Evolutionary conservation across 2,329 filamentous ascomycete species (phyloP).

Genomic region (Apiospora phragmitis): DNA sequence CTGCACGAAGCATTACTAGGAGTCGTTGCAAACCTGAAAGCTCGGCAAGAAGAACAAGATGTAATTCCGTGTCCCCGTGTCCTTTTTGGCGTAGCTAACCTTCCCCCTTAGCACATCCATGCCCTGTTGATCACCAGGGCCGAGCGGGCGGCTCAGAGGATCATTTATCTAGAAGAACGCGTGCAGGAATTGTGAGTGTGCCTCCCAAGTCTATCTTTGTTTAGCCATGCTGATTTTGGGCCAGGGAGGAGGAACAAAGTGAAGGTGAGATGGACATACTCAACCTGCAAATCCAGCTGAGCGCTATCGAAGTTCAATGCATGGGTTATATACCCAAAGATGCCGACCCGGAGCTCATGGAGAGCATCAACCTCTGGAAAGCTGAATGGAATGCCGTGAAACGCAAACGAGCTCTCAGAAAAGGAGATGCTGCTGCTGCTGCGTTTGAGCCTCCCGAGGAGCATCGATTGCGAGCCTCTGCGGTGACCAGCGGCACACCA

Average conservation of each 20-base stretch:
- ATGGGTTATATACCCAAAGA: constrained; percentile 46
- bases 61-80: constrained; percentile 36
- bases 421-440: constrained; percentile 8
- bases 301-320: constrained; percentile 62
- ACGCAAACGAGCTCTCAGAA: constrained; percentile 40
- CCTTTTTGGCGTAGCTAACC: constrained; percentile 19
- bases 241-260: constrained; percentile 55
- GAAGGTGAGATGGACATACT: constrained; percentile 61
- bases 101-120: constrained; percentile 56
- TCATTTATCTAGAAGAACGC: constrained; percentile 60
- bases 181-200: constrained; percentile 55
- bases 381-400: constrained; percentile 57
- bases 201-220: constrained; percentile 13
- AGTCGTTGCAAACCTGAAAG: constrained; percentile 51
- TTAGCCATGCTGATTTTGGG: constrained; percentile 15
- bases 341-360: constrained; percentile 56
- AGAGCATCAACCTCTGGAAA: constrained; percentile 63
- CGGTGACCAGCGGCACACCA: not conserved
- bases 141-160: constrained; percentile 57
- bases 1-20: constrained; percentile 51
- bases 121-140: constrained; percentile 58
- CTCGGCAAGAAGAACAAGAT: constrained; percentile 60
- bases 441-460: not conserved
- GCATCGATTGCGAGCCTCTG: not conserved
- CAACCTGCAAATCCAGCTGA: constrained; percentile 62